Conservation (phyloP, 371 early-diverging fungal species). For the Mortierella sp. region DNA sequence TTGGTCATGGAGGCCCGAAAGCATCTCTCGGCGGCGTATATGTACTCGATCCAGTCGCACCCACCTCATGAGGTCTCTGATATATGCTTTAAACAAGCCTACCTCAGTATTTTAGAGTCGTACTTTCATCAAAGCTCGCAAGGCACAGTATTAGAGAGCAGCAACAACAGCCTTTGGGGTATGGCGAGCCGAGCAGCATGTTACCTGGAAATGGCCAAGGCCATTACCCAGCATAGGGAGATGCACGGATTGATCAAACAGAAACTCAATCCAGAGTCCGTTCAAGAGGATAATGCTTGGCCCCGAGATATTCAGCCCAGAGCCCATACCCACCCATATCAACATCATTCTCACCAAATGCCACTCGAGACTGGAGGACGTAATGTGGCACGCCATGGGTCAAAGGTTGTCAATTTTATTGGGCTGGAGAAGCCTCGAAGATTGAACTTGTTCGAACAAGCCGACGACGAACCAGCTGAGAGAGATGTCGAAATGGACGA, state of each 20-base stretch:
- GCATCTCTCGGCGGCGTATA: constrained; percentile 28
- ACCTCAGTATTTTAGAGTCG: constrained; percentile 37
- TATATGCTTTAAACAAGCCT: constrained; percentile 33
- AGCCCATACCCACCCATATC: background rate
- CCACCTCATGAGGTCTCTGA: constrained; percentile 36
- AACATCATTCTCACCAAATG: background rate
- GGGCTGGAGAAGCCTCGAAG: constrained; percentile 41
- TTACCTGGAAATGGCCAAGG: constrained; percentile 61
- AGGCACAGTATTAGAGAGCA: background rate
- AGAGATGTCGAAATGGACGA: background rate
- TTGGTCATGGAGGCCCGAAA: constrained; percentile 18
- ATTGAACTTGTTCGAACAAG: constrained; percentile 15
- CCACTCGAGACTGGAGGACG: background rate
- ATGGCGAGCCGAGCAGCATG: constrained; percentile 24
- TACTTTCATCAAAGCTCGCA: constrained; percentile 42
- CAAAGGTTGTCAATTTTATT: constrained; percentile 13
- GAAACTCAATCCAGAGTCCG: constrained; percentile 47
- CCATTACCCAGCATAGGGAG: constrained; percentile 62
- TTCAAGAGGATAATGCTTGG: constrained; percentile 51
- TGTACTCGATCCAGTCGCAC: constrained; percentile 7
- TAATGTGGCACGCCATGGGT: background rate
- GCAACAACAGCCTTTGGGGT: background rate
- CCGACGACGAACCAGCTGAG: background rate
- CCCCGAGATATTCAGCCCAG: constrained; percentile 34
- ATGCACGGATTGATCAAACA: constrained; percentile 59